Base-by-base conservation (phyloP, 2,329 filamentous ascomycete species). In the Trichoderma sp. region DNA sequence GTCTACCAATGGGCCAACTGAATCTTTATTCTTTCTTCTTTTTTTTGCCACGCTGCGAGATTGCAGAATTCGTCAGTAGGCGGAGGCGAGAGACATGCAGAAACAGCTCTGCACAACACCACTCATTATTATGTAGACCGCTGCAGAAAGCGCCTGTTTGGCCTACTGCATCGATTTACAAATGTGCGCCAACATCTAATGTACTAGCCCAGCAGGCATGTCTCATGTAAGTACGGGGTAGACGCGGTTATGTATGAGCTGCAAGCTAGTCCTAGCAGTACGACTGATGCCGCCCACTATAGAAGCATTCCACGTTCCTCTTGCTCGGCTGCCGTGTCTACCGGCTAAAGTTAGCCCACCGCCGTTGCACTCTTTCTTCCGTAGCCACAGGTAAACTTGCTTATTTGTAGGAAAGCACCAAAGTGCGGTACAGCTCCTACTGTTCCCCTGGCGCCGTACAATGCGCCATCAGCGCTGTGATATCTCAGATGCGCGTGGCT, bases 71-170 rank as follows among this genome's bases (percentile, higher is more conserved):
- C 11, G 24, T 27, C 35, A 27, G n/a, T 6, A 31, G 16, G 43
- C 43, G 24, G 21, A 62, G 29, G 21, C 21, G 62, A 21, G 52
- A 56, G 27, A 27, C 43, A 49, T 19, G 43, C 55, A 35, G 43
- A 55, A 57, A 29, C 19, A 4, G n/a, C 52, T 40, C 52, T 56
- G 29, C 61, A 53, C 60, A 8, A 47, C 35, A 19, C 24, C 33
- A 52, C 37, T 37, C 33, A 52, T 27, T 37, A 66, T 37, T n/a
- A 24, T 64, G 61, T 49, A 64, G 61, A 40, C 49, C 29, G n/a
- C 49, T 40, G 55, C 33, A 64, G 61, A 55, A 56, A 35, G 35
- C 52, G 63, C 63, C 63, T 57, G 53, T 37, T 49, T 52, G 27
- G 29, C 53, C 53, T 49, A 37, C 63, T 29, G 53, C 63, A 58